Base-by-base conservation (phyloP, 768 basidiomycete species). In the Leccinum barrowsii region DNA sequence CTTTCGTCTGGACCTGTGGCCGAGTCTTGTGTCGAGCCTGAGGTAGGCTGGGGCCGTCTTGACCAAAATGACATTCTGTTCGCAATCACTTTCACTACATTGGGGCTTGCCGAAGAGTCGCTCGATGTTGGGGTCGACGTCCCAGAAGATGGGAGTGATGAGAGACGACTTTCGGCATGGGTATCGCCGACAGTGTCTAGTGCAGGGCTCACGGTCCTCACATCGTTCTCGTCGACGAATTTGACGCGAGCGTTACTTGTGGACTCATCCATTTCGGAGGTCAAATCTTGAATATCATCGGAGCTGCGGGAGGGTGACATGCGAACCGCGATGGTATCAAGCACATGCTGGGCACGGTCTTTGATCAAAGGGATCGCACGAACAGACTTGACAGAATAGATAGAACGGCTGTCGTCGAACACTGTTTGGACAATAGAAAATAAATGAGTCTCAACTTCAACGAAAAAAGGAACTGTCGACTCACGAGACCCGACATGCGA, bases 31-130 rank as follows among this genome's bases (percentile, higher is more conserved):
- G 66, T 24, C 22, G 66, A 32, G 30, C 30, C 30, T 32, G 30
- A 67, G 52, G 52, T 58, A 40, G 70, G 65, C 30, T 73, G 73
- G 35, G 82, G 78, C 62, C 79, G 69, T 52, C 81, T 78, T 56
- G 75, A 82, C 91, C 91, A 92, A 66, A 91, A 92, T 2, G 89
- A 90, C 47, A 92, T 75, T 32, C 86, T 81, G 10, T 77, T 75
- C 7, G 87, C 83, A 13, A 92, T 72, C 1, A 82, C 80, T 65
- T 85, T 87, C 46, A 83, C 81, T 10, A 91, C 76, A 7, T 83
- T 82, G 4, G 82, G 77, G 5, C 77, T 75, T 28, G 77, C 72
- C 8, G 65, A 64, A 11, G 77, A 74, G 13, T 70, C 61, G 50
- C 82, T 81, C 2, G 83, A 84, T 0, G 80, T 77, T 7, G 80